These are phyloP conservation scores for Daldinia grandis DNA, from an alignment of 495 filamentous ascomycete genomes.

Conservation along the genomic window DNA sequence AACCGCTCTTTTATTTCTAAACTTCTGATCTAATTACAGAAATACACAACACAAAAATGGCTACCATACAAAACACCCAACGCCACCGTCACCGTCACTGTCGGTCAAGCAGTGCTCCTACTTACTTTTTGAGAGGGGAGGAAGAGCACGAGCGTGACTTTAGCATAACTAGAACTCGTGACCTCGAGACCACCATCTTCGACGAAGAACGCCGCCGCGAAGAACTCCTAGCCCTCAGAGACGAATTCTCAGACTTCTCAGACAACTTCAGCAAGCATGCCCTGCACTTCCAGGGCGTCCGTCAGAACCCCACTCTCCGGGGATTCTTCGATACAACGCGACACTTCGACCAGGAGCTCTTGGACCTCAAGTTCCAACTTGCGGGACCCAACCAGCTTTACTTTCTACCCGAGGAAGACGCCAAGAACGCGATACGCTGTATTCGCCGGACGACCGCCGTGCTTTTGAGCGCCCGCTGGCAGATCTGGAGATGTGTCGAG, in stretches of 20 bases:
- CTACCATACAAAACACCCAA: background rate
- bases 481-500: background rate
- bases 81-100: background rate
- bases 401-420: background rate
- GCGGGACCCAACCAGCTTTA: background rate
- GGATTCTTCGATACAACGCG: constrained; percentile 10
- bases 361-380: constrained; percentile 17
- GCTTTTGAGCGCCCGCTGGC: constrained; percentile 4
- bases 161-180: background rate
- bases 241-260: background rate
- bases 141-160: background rate
- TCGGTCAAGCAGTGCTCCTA: background rate
- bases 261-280: background rate
- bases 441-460: background rate
- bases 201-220: background rate
- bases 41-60: background rate
- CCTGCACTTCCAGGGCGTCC: constrained; percentile 1
- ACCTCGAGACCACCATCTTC: constrained; percentile 14
- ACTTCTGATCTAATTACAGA: background rate
- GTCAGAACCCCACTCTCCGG: background rate
- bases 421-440: background rate
- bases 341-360: constrained; percentile 15
- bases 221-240: background rate
- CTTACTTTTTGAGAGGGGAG: background rate
- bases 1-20: background rate